Evolutionary conservation across 78 protist species (phyloP), one percentile per base, ranked within the genome.

Genomic region (Protostelium mycophagum): DNA sequence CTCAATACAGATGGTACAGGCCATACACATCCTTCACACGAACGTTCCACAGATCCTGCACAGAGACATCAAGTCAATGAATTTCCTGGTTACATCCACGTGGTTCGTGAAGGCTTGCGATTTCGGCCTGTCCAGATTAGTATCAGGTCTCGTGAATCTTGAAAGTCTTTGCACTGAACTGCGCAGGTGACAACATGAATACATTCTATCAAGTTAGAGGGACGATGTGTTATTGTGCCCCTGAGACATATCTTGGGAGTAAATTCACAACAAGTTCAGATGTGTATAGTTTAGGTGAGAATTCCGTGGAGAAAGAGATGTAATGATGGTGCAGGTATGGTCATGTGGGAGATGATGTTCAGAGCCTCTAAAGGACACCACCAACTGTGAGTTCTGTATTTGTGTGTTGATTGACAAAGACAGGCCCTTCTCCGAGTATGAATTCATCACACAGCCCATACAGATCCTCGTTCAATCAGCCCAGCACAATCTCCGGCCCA

Each of bases 271-370:
- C 89, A 35, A 86, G 88, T 28, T 36, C 85, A 0, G 96, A 93
- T 86, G 87, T 93, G 35, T 93, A 91, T 37, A 86, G 91, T 35
- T 84, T 93, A 31, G 91, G 93, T 34, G 86, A 89, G 85, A 92
- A 89, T 63, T 29, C 89, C 0, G 88, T 91, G 95, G 95, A 92
- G 87, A 92, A n/a, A n/a, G n/a, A n/a, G n/a, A n/a, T n/a, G n/a
- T n/a, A n/a, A n/a, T n/a, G n/a, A n/a, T n/a, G n/a, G n/a, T n/a
- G n/a, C n/a, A n/a, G n/a, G 95, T 36, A 90, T 93, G 86, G 89
- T 93, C 86, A 35, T 93, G 0, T 93, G 95, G 95, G 95, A 93
- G 88, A 93, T 93, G 95, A 83, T 88, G 1, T 89, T 87, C 39
- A 86, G 95, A 85, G 90, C 91, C 34, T 10, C 89, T 23, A 90